phyloP scores from a whole-genome alignment of 1,284 basidiomycete species.

The Austropuccinia psidii region DNA sequence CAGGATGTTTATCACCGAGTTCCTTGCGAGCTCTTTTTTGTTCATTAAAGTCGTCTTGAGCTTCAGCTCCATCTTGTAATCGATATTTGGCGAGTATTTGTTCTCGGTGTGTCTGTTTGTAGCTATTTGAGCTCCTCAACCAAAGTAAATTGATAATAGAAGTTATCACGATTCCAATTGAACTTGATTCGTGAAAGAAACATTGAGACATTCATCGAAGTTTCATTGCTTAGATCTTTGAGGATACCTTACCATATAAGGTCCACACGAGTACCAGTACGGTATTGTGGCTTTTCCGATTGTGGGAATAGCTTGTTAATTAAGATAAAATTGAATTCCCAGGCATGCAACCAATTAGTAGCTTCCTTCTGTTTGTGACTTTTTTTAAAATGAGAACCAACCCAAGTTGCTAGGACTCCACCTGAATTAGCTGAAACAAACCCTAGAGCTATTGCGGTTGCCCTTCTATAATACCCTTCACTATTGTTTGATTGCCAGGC shows the following conservation, averaged over 20 bases:
- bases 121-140: conserved; percentile 2
- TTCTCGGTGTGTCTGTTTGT: background rate
- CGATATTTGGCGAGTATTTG: conserved; percentile 12
- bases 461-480: conserved; percentile 16
- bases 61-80: too few relatives aligned
- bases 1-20: conserved; percentile 12
- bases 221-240: too few relatives aligned
- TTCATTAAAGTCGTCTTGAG: too few relatives aligned
- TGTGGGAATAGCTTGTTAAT: conserved; percentile 17
- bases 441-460: conserved; percentile 20
- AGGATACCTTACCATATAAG: conserved; percentile 18
- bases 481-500: conserved; percentile 35
- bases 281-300: conserved; percentile 18
- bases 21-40: background rate
- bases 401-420: conserved; percentile 33
- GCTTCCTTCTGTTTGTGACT: too few relatives aligned
- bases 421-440: conserved; percentile 13
- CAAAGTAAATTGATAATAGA: conserved; percentile 6
- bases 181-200: too few relatives aligned
- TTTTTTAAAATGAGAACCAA: too few relatives aligned
- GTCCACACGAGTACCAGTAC: conserved; percentile 1
- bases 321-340: background rate
- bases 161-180: background rate
- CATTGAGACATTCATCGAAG: too few relatives aligned
- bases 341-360: too few relatives aligned